Percentiles rank a stretch among this genome's conserved stretches.
Conservation (phyloP, 2,329 filamentous ascomycete species). For the Alternaria conjuncta region DNA sequence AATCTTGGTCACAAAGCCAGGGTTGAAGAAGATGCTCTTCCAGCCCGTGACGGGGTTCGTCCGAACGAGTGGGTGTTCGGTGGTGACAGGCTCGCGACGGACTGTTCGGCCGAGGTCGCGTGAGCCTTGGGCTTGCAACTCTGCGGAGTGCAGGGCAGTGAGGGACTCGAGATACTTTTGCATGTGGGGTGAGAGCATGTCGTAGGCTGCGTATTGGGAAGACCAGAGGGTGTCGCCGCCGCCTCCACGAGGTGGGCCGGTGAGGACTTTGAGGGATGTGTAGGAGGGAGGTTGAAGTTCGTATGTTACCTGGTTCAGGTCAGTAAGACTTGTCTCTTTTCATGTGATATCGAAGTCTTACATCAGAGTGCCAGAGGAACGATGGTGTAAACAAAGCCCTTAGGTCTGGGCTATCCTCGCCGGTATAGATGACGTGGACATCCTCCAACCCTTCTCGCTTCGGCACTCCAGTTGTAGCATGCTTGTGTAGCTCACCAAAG, state of each 20-base stretch:
- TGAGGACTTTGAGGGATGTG: constrained; percentile 62
- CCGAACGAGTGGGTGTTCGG: constrained; percentile 64
- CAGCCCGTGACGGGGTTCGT: constrained; percentile 68
- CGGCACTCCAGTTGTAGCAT: constrained; percentile 62
- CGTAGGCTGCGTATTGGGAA: constrained; percentile 65
- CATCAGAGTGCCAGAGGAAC: constrained; percentile 64
- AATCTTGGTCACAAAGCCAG: constrained; percentile 64
- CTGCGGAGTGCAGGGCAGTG: constrained; percentile 62
- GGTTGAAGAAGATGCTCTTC: constrained; percentile 67
- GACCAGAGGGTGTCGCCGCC: constrained; percentile 66
- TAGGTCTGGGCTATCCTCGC: constrained; percentile 61
- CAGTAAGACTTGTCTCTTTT: constrained; percentile 13
- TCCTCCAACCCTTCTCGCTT: constrained; percentile 59
- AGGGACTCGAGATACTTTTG: constrained; percentile 65
- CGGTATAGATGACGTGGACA: constrained; percentile 63
- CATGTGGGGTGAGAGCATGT: constrained; percentile 61
- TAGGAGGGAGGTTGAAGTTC: constrained; percentile 65
- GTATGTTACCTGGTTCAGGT: constrained; percentile 57
- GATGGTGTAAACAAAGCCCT: constrained; percentile 61
- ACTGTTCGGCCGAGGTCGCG: constrained; percentile 59
- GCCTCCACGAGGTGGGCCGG: constrained; percentile 61
- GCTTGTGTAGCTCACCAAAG: constrained; percentile 62
- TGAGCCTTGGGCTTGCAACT: constrained; percentile 61
- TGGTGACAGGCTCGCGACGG: constrained; percentile 60
- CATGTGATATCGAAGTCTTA: constrained; percentile 36